phyloP scores from a whole-genome alignment of 2,329 filamentous ascomycete genomes.

The Myriosclerotinia scirpicola region DNA sequence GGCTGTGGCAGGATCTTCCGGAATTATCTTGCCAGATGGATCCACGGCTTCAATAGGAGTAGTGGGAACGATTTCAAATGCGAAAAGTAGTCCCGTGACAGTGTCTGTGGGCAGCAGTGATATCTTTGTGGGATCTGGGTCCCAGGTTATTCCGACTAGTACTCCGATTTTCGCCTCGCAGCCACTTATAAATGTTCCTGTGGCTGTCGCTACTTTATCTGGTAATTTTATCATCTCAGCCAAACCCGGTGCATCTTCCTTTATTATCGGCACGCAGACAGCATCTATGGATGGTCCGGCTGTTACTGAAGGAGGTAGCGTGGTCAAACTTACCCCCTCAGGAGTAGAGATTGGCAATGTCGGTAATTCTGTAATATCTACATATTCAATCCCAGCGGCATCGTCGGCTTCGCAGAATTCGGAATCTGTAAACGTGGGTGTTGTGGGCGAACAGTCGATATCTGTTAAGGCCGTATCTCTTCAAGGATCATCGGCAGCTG shows the following conservation, averaged over 20 bases:
- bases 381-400: not conserved
- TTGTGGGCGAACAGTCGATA: not conserved
- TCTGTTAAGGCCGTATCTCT: not conserved
- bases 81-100: conserved; percentile 10
- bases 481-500: conserved; percentile 7
- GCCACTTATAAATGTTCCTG: too few species aligned
- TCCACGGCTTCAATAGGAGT: conserved; percentile 24
- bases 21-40: conserved; percentile 26
- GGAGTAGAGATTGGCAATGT: too few species aligned
- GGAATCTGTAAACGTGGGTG: not conserved
- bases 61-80: conserved; percentile 19
- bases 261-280: too few species aligned
- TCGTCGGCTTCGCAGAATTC: not conserved
- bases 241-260: too few species aligned
- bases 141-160: conserved; percentile 19
- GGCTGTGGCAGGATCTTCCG: conserved; percentile 26
- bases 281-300: too few species aligned
- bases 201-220: too few species aligned
- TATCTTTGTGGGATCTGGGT: conserved; percentile 13
- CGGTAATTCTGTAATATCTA: too few species aligned
- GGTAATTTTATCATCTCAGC: too few species aligned
- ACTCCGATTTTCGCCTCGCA: not conserved
- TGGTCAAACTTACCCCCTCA: too few species aligned
- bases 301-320: too few species aligned
- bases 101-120: conserved; percentile 24